These are phyloP conservation scores for Trichoderma erinaceum DNA, from an alignment of 495 filamentous ascomycete species.

Conservation along the genomic window DNA sequence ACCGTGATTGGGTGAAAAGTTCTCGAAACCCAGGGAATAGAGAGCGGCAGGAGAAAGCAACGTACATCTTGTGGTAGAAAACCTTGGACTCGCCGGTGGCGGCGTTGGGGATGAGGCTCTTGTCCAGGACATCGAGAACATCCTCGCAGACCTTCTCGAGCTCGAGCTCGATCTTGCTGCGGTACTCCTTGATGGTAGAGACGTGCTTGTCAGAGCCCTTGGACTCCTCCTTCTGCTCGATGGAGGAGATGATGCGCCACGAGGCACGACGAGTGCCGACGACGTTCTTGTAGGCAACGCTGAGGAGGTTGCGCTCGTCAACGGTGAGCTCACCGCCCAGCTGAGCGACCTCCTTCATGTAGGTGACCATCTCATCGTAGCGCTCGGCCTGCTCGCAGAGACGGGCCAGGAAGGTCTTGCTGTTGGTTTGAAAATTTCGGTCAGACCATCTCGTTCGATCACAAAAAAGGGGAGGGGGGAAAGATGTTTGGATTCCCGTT, in stretches of 20 bases:
- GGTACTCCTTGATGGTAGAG: constrained; percentile 91
- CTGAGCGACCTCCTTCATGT: constrained; percentile 99
- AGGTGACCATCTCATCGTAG: constrained; percentile 99
- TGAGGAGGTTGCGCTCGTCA: constrained; percentile 98
- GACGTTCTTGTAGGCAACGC: constrained; percentile 99
- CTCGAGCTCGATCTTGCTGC: constrained; percentile 97
- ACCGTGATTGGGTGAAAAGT: neutral
- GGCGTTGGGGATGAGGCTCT: constrained; percentile 94
- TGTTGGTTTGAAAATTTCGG: constrained; percentile 41
- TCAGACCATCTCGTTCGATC: constrained; percentile 25
- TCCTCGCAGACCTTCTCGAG: constrained; percentile 98
- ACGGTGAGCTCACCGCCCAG: constrained; percentile 93
- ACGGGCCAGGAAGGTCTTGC: constrained; percentile 99
- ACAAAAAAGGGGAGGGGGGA: neutral
- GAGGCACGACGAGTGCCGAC: constrained; percentile 97
- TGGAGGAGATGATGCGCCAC: constrained; percentile 99
- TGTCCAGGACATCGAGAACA: constrained; percentile 92
- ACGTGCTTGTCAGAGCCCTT: constrained; percentile 99
- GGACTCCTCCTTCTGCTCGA: constrained; percentile 99
- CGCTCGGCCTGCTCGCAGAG: constrained; percentile 99
- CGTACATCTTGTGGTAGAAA: constrained; percentile 99
- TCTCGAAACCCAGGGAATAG: neutral
- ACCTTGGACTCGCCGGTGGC: constrained; percentile 99
- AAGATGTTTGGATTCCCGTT: constrained; percentile 6
- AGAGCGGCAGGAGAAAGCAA: constrained; percentile 20